These are phyloP conservation scores for Tylopilus intermedius DNA, from an alignment of 768 basidiomycete species.

Conservation along the genomic window DNA sequence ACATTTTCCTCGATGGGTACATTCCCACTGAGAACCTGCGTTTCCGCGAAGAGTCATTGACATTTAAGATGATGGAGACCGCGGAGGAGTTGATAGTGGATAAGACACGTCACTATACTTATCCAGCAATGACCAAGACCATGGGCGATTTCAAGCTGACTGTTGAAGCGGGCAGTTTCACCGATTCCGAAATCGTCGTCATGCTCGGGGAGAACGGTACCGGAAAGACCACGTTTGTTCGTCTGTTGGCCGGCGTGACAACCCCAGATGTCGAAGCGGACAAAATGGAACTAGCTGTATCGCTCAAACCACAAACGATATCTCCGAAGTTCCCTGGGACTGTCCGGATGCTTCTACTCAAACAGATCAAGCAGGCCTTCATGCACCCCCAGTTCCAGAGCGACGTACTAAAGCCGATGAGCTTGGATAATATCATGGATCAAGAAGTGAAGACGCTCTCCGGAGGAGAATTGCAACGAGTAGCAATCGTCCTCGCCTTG, in stretches of 20 bases:
- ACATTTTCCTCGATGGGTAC: constrained; percentile 98
- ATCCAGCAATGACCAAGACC: constrained; percentile 96
- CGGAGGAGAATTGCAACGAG: constrained; percentile 96
- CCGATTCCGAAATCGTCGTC: constrained; percentile 99
- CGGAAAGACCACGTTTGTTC: constrained; percentile 97
- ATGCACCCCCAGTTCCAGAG: constrained; percentile 99
- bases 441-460: constrained; percentile 98
- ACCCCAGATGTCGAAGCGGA: constrained; percentile 76
- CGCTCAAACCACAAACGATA: constrained; percentile 97
- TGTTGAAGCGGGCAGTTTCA: constrained; percentile 84
- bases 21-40: constrained; percentile 98
- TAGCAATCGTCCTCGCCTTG: constrained; percentile 90
- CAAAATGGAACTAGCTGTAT: constrained; percentile 80
- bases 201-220: constrained; percentile 99
- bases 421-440: constrained; percentile 88
- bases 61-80: constrained; percentile 97
- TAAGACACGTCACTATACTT: constrained; percentile 85
- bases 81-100: constrained; percentile 85
- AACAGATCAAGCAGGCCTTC: constrained; percentile 91
- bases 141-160: constrained; percentile 93
- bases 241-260: constrained; percentile 86
- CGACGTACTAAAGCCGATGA: constrained; percentile 98
- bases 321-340: constrained; percentile 96
- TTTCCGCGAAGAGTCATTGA: constrained; percentile 91
- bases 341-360: constrained; percentile 91